Evolutionary conservation across 768 basidiomycete genomes (phyloP).

Genomic region (Russula compacta): DNA sequence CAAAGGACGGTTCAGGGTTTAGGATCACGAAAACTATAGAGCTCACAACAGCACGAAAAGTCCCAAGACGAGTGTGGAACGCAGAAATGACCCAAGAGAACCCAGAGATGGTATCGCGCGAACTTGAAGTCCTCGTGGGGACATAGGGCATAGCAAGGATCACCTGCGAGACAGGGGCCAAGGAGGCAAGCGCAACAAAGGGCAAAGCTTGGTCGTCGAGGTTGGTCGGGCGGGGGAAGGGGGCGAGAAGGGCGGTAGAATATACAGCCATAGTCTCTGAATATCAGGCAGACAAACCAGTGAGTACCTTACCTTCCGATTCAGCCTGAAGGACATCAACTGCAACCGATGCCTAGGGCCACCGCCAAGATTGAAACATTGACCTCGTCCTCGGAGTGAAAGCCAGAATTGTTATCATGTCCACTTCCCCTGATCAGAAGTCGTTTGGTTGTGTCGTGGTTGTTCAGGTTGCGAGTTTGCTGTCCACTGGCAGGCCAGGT

Average conservation of each 20-base stretch:
- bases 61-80: not conserved
- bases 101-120: not conserved
- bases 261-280: not conserved
- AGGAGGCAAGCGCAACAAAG: not conserved
- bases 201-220: not conserved
- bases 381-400: not conserved
- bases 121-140: not conserved
- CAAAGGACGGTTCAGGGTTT: not conserved
- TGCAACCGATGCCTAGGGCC: not conserved
- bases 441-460: not conserved
- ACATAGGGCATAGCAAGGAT: constrained; percentile 9
- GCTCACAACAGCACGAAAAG: not conserved
- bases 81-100: not conserved
- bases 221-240: not conserved
- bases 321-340: not conserved
- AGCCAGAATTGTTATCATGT: not conserved
- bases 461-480: not conserved
- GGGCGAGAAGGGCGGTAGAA: not conserved
- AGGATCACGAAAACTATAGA: not conserved
- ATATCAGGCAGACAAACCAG: not conserved
- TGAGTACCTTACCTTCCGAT: not conserved
- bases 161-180: not conserved
- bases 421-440: not conserved
- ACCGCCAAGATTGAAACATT: not conserved
- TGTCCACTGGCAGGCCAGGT: too few relatives aligned